phyloP scores from a whole-genome alignment of 164 flowering plant genomes.

The Vitis rotundifolia region DNA sequence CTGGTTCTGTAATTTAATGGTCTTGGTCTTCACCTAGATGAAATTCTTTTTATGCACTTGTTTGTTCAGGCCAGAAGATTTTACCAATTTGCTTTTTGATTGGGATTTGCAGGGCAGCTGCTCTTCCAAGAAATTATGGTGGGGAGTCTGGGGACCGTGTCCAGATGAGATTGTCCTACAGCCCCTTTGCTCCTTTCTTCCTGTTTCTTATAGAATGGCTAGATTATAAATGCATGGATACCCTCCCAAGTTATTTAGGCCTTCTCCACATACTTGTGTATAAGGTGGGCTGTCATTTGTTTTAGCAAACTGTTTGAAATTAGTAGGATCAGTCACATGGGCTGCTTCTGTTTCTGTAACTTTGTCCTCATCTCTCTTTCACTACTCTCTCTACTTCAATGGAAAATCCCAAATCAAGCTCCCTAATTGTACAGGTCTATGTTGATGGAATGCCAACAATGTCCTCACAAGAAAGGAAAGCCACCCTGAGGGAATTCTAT shows the following conservation, averaged over 20 bases:
- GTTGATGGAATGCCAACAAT: constrained; percentile 62
- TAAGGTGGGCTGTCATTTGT: constrained; percentile 46
- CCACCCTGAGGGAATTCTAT: constrained; percentile 65
- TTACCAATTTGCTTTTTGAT: background rate
- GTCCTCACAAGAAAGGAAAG: constrained; percentile 64
- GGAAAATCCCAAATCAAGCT: background rate
- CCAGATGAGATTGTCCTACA: constrained; percentile 75
- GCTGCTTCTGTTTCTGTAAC: background rate
- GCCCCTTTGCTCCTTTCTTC: constrained; percentile 77
- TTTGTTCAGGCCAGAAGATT: background rate
- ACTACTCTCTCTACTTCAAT: background rate
- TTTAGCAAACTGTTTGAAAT: constrained; percentile 1
- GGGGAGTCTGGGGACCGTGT: constrained; percentile 64
- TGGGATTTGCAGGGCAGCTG: constrained; percentile 68
- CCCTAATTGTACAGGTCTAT: constrained; percentile 43
- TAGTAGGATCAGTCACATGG: background rate
- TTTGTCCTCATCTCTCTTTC: background rate
- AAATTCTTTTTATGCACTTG: background rate
- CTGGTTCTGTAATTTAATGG: background rate
- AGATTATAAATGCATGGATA: constrained; percentile 73
- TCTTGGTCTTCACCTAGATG: background rate
- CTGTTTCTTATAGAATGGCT: constrained; percentile 80
- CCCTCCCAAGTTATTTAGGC: constrained; percentile 73
- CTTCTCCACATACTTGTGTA: constrained; percentile 77
- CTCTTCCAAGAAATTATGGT: constrained; percentile 61